Evolutionary conservation across 257 asterid species (phyloP).

Genomic region (Petunia secreta): DNA sequence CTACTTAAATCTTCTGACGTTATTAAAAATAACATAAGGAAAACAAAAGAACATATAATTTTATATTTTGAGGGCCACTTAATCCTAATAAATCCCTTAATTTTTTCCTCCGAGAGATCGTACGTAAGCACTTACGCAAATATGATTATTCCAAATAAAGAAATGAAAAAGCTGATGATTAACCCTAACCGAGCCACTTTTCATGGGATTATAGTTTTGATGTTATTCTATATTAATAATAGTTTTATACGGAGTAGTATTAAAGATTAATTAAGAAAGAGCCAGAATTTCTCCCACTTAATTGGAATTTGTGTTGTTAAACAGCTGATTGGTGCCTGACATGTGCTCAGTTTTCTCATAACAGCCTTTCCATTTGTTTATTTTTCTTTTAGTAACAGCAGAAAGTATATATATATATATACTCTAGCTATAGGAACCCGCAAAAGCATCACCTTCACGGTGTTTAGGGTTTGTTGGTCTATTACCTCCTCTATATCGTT

Average conservation of each 20-base stretch:
- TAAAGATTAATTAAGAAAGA: neutral
- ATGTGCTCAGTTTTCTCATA: conserved; percentile 8
- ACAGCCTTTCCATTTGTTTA: neutral
- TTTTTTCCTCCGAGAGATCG: neutral
- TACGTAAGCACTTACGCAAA: conserved; percentile 55
- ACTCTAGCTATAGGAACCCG: neutral
- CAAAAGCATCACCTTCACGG: neutral
- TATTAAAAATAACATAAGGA: neutral
- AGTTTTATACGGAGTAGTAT: neutral
- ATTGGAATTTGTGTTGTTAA: neutral
- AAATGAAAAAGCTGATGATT: neutral
- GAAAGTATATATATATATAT: neutral
- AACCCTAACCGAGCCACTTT: neutral
- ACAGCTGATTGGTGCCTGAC: conserved; percentile 17
- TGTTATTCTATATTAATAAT: neutral
- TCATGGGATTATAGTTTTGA: neutral
- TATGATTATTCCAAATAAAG: neutral
- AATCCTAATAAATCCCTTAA: neutral
- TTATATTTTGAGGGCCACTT: neutral
- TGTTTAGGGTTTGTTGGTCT: neutral
- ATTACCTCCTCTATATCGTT: neutral
- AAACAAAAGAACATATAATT: neutral
- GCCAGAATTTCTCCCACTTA: conserved; percentile 25
- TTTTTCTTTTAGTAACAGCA: neutral
- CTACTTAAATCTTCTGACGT: neutral